Evolutionary conservation across 1,139 yeast genomes (phyloP).

Genomic region (Debaryomyces coudertii): DNA sequence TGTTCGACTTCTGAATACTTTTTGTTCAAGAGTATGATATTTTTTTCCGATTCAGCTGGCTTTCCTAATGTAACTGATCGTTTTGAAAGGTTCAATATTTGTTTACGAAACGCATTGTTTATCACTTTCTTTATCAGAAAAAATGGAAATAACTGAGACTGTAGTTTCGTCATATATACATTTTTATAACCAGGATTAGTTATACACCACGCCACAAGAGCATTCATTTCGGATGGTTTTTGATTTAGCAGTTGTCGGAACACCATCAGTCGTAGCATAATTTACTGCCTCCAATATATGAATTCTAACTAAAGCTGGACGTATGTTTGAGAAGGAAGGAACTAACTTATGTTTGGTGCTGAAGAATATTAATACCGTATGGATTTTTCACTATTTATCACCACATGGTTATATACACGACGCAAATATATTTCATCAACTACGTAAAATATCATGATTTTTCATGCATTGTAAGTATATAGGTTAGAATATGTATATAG

Average conservation of each 20-base stretch:
- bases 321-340: background rate
- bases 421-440: conserved; percentile 11
- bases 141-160: conserved; percentile 11
- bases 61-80: background rate
- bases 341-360: conserved; percentile 13
- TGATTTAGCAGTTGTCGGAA: conserved; percentile 6
- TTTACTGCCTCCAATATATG: background rate
- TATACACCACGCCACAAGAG: conserved; percentile 11
- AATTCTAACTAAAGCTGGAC: background rate
- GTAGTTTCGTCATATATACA: conserved; percentile 9
- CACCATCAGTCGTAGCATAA: conserved; percentile 12
- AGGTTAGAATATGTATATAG: background rate
- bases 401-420: conserved; percentile 5
- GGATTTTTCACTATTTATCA: conserved; percentile 3
- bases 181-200: conserved; percentile 12
- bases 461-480: background rate
- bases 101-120: background rate
- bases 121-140: background rate
- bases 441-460: background rate
- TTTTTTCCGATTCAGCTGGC: background rate
- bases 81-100: background rate
- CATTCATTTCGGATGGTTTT: conserved; percentile 7
- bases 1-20: conserved; percentile 19
- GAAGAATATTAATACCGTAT: background rate
- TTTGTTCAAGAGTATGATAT: background rate